These are phyloP conservation scores for Pseudogymnoascus pannorum DNA, from an alignment of 2,329 filamentous ascomycete species.

Conservation along the genomic window DNA sequence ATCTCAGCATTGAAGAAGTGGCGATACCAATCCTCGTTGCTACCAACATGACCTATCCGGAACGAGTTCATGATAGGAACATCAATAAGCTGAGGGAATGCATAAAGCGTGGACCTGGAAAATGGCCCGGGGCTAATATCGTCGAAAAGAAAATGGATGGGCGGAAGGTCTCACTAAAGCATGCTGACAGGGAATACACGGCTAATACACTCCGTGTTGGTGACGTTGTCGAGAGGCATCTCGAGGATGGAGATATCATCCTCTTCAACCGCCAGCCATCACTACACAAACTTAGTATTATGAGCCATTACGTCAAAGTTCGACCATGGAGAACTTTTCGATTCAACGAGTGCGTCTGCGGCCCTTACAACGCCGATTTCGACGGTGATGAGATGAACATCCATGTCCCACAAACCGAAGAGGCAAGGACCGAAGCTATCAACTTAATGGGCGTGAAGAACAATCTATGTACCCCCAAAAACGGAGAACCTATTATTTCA, in stretches of 20 bases:
- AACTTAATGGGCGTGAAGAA: conserved; percentile 97
- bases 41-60: conserved; percentile 92
- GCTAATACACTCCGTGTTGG: conserved; percentile 71
- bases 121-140: conserved; percentile 83
- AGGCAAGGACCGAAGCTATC: conserved; percentile 89
- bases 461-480: conserved; percentile 92
- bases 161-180: conserved; percentile 69
- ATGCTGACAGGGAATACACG: conserved; percentile 61
- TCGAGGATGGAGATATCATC: conserved; percentile 92
- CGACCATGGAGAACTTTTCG: conserved; percentile 93
- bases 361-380: conserved; percentile 97
- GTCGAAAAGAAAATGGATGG: conserved; percentile 63
- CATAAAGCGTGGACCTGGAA: conserved; percentile 65
- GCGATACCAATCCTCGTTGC: conserved; percentile 88
- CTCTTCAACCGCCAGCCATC: conserved; percentile 98
- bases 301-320: conserved; percentile 89
- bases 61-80: conserved; percentile 78
- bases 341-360: conserved; percentile 96
- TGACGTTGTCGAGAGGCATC: conserved; percentile 86
- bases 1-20: conserved; percentile 86
- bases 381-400: conserved; percentile 99
- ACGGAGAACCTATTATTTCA: conserved; percentile 95
- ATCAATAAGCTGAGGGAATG: conserved; percentile 70
- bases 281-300: conserved; percentile 96
- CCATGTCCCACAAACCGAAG: conserved; percentile 95